Evolutionary conservation across 495 filamentous ascomycete genomes (phyloP).

Genomic region (Aspergillus baeticus): DNA sequence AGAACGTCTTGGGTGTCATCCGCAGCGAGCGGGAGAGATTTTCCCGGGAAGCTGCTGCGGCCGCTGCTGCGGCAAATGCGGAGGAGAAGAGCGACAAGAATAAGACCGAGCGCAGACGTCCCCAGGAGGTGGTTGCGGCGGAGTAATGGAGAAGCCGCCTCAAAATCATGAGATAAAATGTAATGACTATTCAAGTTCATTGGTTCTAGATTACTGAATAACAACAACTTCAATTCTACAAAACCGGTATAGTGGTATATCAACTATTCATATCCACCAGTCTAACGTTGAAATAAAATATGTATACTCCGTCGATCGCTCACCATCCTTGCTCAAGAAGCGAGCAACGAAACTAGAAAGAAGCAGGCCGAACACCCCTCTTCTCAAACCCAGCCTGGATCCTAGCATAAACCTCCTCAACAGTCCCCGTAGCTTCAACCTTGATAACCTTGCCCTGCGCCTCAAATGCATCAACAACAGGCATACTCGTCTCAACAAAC

Average conservation of each 20-base stretch:
- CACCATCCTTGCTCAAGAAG: too few species aligned
- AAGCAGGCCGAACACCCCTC: constrained; percentile 41
- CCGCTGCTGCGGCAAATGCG: constrained; percentile 27
- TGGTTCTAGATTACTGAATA: constrained; percentile 15
- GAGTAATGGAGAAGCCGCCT: background rate
- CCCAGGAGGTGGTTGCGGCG: constrained; percentile 7
- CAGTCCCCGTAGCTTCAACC: constrained; percentile 63
- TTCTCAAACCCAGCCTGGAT: constrained; percentile 57
- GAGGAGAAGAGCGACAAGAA: constrained; percentile 32
- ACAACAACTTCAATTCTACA: background rate
- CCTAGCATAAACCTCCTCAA: constrained; percentile 72
- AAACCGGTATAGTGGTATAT: background rate
- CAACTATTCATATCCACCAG: background rate
- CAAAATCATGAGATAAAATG: constrained; percentile 13
- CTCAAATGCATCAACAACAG: constrained; percentile 85
- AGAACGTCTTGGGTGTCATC: constrained; percentile 71
- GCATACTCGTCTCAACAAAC: constrained; percentile 95
- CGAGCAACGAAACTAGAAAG: background rate
- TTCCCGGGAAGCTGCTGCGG: constrained; percentile 34
- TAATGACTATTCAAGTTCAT: constrained; percentile 13
- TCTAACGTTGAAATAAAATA: background rate
- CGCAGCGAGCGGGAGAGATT: constrained; percentile 72
- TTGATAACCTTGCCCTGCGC: constrained; percentile 73
- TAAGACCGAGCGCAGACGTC: constrained; percentile 36
- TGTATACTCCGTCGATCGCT: too few species aligned